Evolutionary conservation across 176 grass and related monocot genomes (phyloP).

Genomic region (Bromus sterilis): DNA sequence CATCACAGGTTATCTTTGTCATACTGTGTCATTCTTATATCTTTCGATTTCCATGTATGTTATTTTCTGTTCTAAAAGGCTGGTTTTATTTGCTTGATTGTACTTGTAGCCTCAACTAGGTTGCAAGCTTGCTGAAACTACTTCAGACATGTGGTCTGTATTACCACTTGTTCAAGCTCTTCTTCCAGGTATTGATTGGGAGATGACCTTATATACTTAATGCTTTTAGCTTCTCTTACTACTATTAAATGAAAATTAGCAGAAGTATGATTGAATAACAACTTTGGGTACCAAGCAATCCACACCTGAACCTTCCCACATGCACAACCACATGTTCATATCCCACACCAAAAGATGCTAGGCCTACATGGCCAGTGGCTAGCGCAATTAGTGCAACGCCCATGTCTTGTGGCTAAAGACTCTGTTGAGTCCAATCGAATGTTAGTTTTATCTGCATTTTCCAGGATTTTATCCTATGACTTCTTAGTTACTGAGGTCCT

Average conservation of each 20-base stretch:
- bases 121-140: conserved; percentile 64
- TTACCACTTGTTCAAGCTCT: conserved; percentile 94
- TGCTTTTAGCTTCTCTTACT: conserved; percentile 5
- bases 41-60: background rate
- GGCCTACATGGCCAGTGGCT: background rate
- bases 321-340: background rate
- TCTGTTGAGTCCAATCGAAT: background rate
- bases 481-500: background rate
- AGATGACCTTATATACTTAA: conserved; percentile 10
- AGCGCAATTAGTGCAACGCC: background rate
- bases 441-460: conserved; percentile 1
- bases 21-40: conserved; percentile 13
- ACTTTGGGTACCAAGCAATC: background rate
- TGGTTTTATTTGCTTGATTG: conserved; percentile 27
- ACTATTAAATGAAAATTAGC: conserved; percentile 2
- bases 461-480: background rate
- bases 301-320: background rate
- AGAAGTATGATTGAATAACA: background rate
- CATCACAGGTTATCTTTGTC: conserved; percentile 64
- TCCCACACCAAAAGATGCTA: conserved; percentile 6
- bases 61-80: conserved; percentile 4
- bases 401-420: background rate
- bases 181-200: conserved; percentile 63
- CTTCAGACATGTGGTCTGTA: conserved; percentile 74
- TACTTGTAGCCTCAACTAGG: conserved; percentile 68